Conservation (phyloP, 1,284 basidiomycete species). For the Leccinum angustisporum region DNA sequence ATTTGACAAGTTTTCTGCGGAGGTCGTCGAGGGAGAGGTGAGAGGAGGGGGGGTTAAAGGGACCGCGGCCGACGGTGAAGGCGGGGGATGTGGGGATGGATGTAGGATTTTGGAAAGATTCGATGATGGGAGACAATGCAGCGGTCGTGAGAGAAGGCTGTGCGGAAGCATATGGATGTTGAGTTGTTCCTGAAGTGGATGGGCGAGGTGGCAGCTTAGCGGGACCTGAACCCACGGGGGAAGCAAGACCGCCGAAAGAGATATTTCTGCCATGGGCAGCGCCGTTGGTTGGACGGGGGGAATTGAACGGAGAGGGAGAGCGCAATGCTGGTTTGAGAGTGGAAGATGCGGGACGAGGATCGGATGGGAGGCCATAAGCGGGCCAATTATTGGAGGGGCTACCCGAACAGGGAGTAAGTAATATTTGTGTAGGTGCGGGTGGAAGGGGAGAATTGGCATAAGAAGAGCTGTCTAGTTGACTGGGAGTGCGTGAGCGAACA, state of each 20-base stretch:
- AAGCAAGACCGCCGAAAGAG: conserved; percentile 44
- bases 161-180: conserved; percentile 53
- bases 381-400: conserved; percentile 42
- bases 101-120: conserved; percentile 48
- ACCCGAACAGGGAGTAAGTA: conserved; percentile 49
- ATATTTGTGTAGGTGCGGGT: conserved; percentile 48
- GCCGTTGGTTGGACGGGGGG: conserved; percentile 33
- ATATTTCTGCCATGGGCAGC: conserved; percentile 48
- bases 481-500: conserved; percentile 54
- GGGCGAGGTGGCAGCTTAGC: conserved; percentile 44
- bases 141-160: conserved; percentile 38
- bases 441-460: conserved; percentile 57
- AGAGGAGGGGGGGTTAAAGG: conserved; percentile 51
- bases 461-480: conserved; percentile 49
- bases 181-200: conserved; percentile 36
- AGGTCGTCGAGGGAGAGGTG: conserved; percentile 74
- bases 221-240: conserved; percentile 33
- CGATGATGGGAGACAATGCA: conserved; percentile 69
- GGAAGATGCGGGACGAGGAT: conserved; percentile 55
- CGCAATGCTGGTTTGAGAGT: conserved; percentile 42
- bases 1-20: conserved; percentile 81
- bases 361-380: conserved; percentile 56
- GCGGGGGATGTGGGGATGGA: conserved; percentile 48
- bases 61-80: conserved; percentile 55
- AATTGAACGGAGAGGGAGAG: conserved; percentile 57